Percentiles rank a stretch among this genome's conserved stretches.
phyloP scores from a whole-genome alignment of 2,329 filamentous ascomycete genomes.

The Trichothecium roseum region DNA sequence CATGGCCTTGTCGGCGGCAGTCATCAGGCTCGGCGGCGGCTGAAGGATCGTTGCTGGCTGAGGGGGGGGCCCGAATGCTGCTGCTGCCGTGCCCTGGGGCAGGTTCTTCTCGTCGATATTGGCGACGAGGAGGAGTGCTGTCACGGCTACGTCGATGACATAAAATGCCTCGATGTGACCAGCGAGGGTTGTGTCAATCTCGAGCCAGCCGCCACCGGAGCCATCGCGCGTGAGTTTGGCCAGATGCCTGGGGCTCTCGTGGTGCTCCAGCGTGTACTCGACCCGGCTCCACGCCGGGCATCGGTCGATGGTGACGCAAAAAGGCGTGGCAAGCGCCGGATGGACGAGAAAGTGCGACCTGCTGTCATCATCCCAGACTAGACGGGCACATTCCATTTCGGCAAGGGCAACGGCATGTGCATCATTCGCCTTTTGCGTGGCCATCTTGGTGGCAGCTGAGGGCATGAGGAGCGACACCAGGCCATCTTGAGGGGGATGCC shows the following conservation, averaged over 20 bases:
- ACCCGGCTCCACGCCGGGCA: conserved; percentile 48
- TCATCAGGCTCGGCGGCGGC: conserved; percentile 8
- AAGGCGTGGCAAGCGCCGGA: conserved; percentile 51
- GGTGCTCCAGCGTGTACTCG: conserved; percentile 56
- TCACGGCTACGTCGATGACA: conserved; percentile 50
- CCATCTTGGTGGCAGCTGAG: conserved; percentile 50
- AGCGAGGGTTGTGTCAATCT: conserved; percentile 51
- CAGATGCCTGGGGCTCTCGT: conserved; percentile 49
- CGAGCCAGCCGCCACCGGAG: conserved; percentile 47
- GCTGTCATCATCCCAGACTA: conserved; percentile 61
- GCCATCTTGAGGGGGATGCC: conserved; percentile 47
- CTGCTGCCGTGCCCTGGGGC: conserved; percentile 21
- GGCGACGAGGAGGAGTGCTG: conserved; percentile 50
- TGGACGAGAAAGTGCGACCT: conserved; percentile 52
- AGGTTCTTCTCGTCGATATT: conserved; percentile 42
- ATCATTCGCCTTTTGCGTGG: conserved; percentile 49
- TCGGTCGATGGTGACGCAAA: conserved; percentile 48
- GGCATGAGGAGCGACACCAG: conserved; percentile 62
- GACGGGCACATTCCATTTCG: conserved; percentile 56
- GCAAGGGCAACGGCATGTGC: conserved; percentile 50
- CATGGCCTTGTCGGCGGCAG: conserved; percentile 13
- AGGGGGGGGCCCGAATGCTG: conserved; percentile 47
- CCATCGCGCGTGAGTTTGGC: conserved; percentile 51
- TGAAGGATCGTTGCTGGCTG: conserved; percentile 22
- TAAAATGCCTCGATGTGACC: conserved; percentile 50